phyloP scores from a whole-genome alignment of 306 rosid species.

The Gillenia trifoliata region DNA sequence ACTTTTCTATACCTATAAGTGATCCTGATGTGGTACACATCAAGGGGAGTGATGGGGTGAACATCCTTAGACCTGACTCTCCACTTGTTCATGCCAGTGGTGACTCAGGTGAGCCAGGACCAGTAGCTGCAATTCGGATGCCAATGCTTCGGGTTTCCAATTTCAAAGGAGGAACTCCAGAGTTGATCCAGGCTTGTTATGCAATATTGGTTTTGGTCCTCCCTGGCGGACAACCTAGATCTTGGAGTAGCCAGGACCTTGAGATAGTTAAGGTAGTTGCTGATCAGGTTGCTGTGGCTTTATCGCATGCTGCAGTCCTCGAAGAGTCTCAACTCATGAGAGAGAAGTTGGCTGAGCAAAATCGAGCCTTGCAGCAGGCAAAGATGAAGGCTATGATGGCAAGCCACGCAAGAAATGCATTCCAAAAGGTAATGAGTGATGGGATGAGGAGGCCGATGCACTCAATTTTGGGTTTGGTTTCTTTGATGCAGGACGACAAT shows the following conservation, averaged over 20 bases:
- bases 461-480: conserved; percentile 88
- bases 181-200: conserved; percentile 72
- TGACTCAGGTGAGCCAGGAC: conserved; percentile 65
- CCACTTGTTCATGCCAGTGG: conserved; percentile 62
- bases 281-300: conserved; percentile 99
- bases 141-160: conserved; percentile 93
- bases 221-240: conserved; percentile 67
- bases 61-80: conserved; percentile 60
- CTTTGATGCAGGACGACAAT: conserved; percentile 71
- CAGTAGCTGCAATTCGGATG: conserved; percentile 92
- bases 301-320: conserved; percentile 97
- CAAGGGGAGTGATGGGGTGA: conserved; percentile 58
- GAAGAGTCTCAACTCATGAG: conserved; percentile 99
- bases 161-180: conserved; percentile 97
- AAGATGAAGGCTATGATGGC: conserved; percentile 91
- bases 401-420: conserved; percentile 86
- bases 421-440: conserved; percentile 95
- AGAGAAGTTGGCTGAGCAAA: conserved; percentile 89
- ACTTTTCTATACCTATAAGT: conserved; percentile 51
- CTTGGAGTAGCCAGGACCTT: conserved; percentile 83
- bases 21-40: conserved; percentile 68
- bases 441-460: conserved; percentile 99
- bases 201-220: conserved; percentile 89
- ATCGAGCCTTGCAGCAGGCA: conserved; percentile 91
- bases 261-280: conserved; percentile 98